Evolutionary conservation across 2,329 filamentous ascomycete species (phyloP).

Genomic region (Aspergillus awamori): DNA sequence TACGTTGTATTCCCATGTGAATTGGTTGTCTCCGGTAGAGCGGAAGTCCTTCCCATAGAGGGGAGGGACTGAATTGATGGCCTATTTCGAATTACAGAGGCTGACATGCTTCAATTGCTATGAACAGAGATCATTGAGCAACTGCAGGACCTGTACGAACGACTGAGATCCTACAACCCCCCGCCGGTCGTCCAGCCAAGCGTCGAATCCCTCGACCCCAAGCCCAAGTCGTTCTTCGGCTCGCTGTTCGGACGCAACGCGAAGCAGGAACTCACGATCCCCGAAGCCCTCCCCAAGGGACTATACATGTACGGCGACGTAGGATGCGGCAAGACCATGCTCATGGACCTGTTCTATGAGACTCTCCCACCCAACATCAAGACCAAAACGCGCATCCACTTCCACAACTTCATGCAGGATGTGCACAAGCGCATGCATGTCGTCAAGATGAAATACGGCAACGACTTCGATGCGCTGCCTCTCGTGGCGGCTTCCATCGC

Average conservation of each 20-base stretch:
- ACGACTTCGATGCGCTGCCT: conserved; percentile 85
- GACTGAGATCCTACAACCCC: conserved; percentile 72
- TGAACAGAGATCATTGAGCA: conserved; percentile 77
- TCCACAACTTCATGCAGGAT: conserved; percentile 99
- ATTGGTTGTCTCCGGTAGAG: neutral
- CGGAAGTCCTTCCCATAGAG: neutral
- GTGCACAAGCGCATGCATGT: conserved; percentile 88
- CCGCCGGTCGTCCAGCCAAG: conserved; percentile 76
- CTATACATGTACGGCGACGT: conserved; percentile 97
- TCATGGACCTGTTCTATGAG: conserved; percentile 98
- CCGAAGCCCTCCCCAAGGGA: conserved; percentile 77
- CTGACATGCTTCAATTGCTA: neutral
- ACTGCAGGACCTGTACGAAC: conserved; percentile 85
- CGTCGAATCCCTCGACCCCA: conserved; percentile 66
- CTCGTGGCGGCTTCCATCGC: conserved; percentile 96
- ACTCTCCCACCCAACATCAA: conserved; percentile 79
- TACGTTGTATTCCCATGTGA: conserved; percentile 42
- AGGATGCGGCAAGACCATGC: conserved; percentile 97
- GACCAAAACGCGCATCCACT: conserved; percentile 90
- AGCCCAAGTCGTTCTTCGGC: conserved; percentile 57
- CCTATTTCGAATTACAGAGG: neutral
- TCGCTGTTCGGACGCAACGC: conserved; percentile 45
- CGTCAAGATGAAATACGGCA: conserved; percentile 86
- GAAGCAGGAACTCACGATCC: conserved; percentile 54
- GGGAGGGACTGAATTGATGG: neutral